Base-by-base conservation (phyloP, 306 rosid species). In the Acacia melanoxylon region DNA sequence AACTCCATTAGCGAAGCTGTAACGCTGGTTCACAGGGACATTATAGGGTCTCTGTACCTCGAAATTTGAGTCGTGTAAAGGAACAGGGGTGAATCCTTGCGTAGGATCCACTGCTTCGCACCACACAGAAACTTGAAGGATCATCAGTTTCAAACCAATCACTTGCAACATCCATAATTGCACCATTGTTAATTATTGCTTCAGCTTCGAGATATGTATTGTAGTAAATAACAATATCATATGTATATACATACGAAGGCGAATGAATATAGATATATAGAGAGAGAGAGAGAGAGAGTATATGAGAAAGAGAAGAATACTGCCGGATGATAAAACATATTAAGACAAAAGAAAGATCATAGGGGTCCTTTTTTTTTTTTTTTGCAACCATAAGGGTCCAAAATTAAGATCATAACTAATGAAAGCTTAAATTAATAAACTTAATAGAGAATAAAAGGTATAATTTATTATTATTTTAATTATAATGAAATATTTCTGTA, bases 41-140 rank as follows among this genome's bases (percentile, higher is more conserved):
- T 83, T 15, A 20, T 85, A 77, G 48, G 90, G 90, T 77, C 8
- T 87, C 70, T 85, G 87, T n/a, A 85, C 20, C 8, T 12, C 0
- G 17, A 80, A 83, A 56, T 80, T 83, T 42, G 88, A 83, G 45
- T 3, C 46, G 68, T 48, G 42, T 68, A 87, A 49, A 14, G 76
- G 24, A 35, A 85, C 37, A 22, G 8, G 84, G 11, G 67, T 74
- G 82, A 87, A 84, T 3, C 87, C 90, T 44, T 52, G 5, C 52
- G 82, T 87, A 51, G 81, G 87, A 69, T 87, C 84, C 0, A 51
- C 66, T 2, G 81, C 78, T 6, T 33, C 52, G 3, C 24, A 33
- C 56, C 59, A 14, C 17, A 42, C 27, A 14, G 70, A 31, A 14
- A 68, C 17, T 41, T 78, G 72, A 51, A 29, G 54, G 25, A 82